Evolutionary conservation across 805 yeast species (phyloP).

Genomic region (Kuraishia cidri): DNA sequence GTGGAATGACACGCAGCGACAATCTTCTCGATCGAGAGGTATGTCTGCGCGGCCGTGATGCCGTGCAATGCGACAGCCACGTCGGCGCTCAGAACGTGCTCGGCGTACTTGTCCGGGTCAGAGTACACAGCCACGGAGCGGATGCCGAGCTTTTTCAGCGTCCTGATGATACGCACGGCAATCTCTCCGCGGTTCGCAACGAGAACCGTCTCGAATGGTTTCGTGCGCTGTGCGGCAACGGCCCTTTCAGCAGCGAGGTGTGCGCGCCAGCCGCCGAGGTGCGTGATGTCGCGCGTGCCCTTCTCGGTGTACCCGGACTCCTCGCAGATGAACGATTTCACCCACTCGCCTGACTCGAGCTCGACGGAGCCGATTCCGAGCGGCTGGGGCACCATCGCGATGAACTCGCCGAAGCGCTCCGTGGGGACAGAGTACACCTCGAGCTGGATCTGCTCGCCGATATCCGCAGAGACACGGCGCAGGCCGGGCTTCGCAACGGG

Average conservation of each 20-base stretch:
- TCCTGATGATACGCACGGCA: slow-evolving; percentile 88
- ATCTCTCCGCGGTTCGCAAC: slow-evolving; percentile 98
- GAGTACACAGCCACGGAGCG: slow-evolving; percentile 83
- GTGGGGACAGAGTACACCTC: slow-evolving; percentile 82
- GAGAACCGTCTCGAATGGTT: slow-evolving; percentile 76
- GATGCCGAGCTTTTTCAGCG: slow-evolving; percentile 74
- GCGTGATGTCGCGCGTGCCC: slow-evolving; percentile 77
- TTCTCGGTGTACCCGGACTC: slow-evolving; percentile 69
- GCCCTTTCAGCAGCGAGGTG: slow-evolving; percentile 30
- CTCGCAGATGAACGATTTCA: slow-evolving; percentile 92
- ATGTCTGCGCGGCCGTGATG: slow-evolving; percentile 82
- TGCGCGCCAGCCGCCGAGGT: slow-evolving; percentile 80
- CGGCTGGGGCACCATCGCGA: slow-evolving; percentile 88
- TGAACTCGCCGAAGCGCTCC: slow-evolving; percentile 73
- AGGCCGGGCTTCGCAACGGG: slow-evolving; percentile 89
- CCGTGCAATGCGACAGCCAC: slow-evolving; percentile 75
- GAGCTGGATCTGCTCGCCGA: slow-evolving; percentile 56
- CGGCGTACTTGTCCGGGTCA: slow-evolving; percentile 81
- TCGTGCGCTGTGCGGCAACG: slow-evolving; percentile 23
- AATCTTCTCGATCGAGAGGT: slow-evolving; percentile 78
- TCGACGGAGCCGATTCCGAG: slow-evolving; percentile 93
- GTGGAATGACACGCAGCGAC: slow-evolving; percentile 77
- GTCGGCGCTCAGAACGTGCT: slow-evolving; percentile 82
- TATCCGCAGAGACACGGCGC: slow-evolving; percentile 48
- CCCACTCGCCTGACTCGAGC: slow-evolving; percentile 70